These are phyloP conservation scores for Bryum argenteum DNA, from an alignment of 225 moss, liverwort and hornwort genomes.

Conservation along the genomic window DNA sequence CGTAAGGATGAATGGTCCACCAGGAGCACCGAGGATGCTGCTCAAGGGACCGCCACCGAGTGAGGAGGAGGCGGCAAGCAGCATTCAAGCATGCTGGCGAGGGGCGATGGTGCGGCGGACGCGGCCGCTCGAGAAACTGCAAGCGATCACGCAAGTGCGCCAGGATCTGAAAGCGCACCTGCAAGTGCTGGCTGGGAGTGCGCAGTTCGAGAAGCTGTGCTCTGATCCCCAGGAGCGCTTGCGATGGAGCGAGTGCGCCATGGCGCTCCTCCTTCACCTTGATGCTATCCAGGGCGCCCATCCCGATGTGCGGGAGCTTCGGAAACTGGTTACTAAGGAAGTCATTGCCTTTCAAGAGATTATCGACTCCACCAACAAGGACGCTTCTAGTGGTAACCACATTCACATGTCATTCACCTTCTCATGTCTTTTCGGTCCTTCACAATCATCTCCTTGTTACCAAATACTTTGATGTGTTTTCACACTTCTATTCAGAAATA, in stretches of 20 bases:
- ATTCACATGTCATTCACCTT: neutral
- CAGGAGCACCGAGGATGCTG: conserved; percentile 26
- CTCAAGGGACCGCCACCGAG: conserved; percentile 43
- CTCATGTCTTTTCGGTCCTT: neutral
- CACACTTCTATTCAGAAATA: no score
- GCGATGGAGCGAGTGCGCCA: conserved; percentile 63
- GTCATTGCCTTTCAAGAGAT: conserved; percentile 71
- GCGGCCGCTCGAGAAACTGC: conserved; percentile 52
- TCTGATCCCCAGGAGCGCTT: conserved; percentile 43
- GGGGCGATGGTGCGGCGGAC: conserved; percentile 43
- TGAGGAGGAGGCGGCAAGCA: conserved; percentile 37
- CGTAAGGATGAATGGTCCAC: conserved; percentile 27
- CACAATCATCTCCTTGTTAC: no score
- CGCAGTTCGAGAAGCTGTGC: conserved; percentile 55
- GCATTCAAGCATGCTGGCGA: conserved; percentile 50
- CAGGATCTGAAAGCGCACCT: conserved; percentile 46
- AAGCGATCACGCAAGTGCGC: conserved; percentile 38
- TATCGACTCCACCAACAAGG: conserved; percentile 55
- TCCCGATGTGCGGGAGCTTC: conserved; percentile 55
- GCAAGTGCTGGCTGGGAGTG: conserved; percentile 41
- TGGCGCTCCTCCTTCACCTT: conserved; percentile 51
- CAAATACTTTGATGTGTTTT: no score
- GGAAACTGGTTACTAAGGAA: conserved; percentile 57
- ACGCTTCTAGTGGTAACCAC: conserved; percentile 35
- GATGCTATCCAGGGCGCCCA: conserved; percentile 70